Percentiles rank a stretch among this genome's conserved stretches.
Conservation (phyloP, 1,284 basidiomycete species). For the Moesziomyces sp. region DNA sequence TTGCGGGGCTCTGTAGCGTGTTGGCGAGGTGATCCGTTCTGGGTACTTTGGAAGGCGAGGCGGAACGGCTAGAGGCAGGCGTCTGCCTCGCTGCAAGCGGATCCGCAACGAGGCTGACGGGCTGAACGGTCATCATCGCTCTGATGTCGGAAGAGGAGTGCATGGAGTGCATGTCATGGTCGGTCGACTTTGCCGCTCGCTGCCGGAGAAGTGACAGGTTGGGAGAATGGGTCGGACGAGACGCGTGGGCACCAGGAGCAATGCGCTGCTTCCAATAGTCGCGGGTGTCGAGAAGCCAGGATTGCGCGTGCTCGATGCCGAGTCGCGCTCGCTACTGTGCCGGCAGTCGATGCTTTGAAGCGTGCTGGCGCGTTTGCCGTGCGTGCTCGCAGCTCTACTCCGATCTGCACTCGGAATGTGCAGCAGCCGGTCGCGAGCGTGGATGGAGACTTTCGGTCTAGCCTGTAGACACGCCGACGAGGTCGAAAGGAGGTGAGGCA, state of each 20-base stretch:
- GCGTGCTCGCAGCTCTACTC: neutral
- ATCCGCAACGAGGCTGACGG: conserved; percentile 18
- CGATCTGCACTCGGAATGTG: neutral
- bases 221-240: neutral
- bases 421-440: neutral
- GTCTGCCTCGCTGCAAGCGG: conserved; percentile 7
- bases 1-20: conserved; percentile 14
- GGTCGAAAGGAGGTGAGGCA: neutral
- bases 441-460: neutral
- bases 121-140: conserved; percentile 47
- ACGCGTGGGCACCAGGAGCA: neutral
- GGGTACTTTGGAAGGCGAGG: conserved; percentile 25
- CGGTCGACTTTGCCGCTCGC: conserved; percentile 13
- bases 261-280: neutral
- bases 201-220: neutral
- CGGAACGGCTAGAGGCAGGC: conserved; percentile 17
- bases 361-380: neutral
- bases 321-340: neutral
- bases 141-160: conserved; percentile 22
- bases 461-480: neutral
- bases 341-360: neutral
- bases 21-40: conserved; percentile 9
- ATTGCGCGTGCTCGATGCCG: neutral
- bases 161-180: conserved; percentile 39
- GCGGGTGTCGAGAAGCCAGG: no score